Base-by-base conservation (phyloP, 768 basidiomycete genomes). In the Collybiopsis luxurians region DNA sequence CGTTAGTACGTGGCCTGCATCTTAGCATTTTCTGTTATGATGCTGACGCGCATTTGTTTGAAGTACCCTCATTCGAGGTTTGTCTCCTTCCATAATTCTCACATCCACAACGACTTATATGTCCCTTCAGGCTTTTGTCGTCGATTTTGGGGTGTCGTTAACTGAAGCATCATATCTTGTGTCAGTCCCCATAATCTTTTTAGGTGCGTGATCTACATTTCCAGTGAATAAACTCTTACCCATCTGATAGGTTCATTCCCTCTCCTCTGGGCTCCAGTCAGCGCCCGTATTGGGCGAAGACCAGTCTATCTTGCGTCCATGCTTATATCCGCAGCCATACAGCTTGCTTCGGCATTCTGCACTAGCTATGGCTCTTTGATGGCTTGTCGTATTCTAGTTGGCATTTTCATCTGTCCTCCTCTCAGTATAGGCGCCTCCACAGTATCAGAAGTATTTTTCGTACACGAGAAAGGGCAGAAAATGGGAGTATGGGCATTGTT, bases 51-150 rank as follows among this genome's bases (percentile, higher is more conserved):
- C 3, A 31, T 19, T 17, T 27, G 9, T 36, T 36, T 23, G 6
- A 5, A 51, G 50, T 51, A 38, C 50, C 50, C 21, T 51, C 50
- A 24, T 51, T 51, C 50, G 50, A 51, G 36, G 50, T 51, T 39
- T 17, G 50, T 39, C 23, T 6, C 38, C 11, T 3, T 6, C 10
- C 10, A 13, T 34, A 34, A 6, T 2, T 36, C 13, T 4, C 7
- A 11, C 2, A 39, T n/a, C 4, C 0, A 12, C 19, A 4, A 17
- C 10, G 4, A 10, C 24, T 24, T 19, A 38, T 5, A 19, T 27
- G 4, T 13, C 24, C 4, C 4, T 40, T 4, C 13, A 51, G 50
- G 24, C 9, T 27, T 51, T 51, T 23, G 50, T 51, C 17, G 36
- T 38, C 10, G 34, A 51, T 9, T 51, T 51, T 23, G 36, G 36